phyloP scores from a whole-genome alignment of 2,329 filamentous ascomycete genomes.

The Conoideocrella luteorostrata region DNA sequence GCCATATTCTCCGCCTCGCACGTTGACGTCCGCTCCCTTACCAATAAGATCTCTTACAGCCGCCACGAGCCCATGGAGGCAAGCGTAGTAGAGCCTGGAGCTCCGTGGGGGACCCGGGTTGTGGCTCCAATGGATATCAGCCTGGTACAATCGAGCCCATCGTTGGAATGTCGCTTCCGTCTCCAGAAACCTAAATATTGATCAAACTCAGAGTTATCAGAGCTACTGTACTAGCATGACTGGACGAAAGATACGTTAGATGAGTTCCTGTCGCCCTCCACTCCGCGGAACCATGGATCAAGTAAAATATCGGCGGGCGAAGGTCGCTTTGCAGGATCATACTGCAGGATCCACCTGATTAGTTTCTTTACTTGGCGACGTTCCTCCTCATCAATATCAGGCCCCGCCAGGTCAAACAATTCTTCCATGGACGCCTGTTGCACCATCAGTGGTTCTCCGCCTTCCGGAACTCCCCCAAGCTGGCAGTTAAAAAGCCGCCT shows the following conservation, averaged over 20 bases:
- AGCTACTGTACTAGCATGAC: too few relatives aligned
- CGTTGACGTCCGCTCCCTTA: too few relatives aligned
- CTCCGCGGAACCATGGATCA: conserved; percentile 23
- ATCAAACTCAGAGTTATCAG: too few relatives aligned
- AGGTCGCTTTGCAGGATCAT: conserved; percentile 22
- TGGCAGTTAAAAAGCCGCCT: conserved; percentile 19
- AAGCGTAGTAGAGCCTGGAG: too few relatives aligned
- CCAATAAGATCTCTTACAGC: too few relatives aligned
- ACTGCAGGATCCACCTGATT: conserved; percentile 24
- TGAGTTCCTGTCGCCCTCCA: conserved; percentile 21
- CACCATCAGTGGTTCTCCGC: conserved; percentile 16
- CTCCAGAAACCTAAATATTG: too few relatives aligned
- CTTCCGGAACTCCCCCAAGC: conserved; percentile 17
- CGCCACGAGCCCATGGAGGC: too few relatives aligned
- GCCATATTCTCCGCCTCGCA: too few relatives aligned
- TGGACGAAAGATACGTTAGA: conserved; percentile 13
- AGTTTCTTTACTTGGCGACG: conserved; percentile 18
- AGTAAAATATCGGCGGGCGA: conserved; percentile 20
- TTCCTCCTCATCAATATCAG: conserved; percentile 19
- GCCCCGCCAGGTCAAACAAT: conserved; percentile 17
- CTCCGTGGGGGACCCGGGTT: too few relatives aligned
- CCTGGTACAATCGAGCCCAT: too few relatives aligned
- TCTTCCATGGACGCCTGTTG: conserved; percentile 20
- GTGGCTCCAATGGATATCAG: too few relatives aligned
- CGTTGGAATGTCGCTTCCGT: too few relatives aligned